Evolutionary conservation across 345 rosid species (phyloP).

Genomic region (Theobroma cacao): DNA sequence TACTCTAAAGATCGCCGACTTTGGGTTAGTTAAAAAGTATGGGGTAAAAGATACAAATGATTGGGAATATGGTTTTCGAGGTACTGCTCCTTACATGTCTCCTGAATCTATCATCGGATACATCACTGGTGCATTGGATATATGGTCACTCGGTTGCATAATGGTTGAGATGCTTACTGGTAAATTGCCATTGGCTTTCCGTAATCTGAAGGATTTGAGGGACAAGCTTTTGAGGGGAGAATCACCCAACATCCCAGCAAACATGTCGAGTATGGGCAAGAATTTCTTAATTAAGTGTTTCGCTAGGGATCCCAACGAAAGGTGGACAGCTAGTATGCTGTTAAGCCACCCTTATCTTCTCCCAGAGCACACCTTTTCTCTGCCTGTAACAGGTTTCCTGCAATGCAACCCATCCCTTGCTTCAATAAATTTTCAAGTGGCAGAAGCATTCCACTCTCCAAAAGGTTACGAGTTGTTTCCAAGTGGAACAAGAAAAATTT

Average conservation of each 20-base stretch:
- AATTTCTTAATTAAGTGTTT: not conserved
- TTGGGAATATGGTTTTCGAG: not conserved
- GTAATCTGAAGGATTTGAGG: no score
- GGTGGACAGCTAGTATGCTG: not conserved
- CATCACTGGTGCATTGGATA: not conserved
- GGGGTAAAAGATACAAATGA: no score
- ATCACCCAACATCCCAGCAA: not conserved
- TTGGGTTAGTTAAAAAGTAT: not conserved
- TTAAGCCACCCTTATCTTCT: not conserved
- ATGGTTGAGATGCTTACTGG: not conserved
- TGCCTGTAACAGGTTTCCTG: no score
- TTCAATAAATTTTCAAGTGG: no score
- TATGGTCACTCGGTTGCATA: not conserved
- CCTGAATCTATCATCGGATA: not conserved
- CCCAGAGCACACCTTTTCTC: no score
- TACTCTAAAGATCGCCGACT: not conserved
- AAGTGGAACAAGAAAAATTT: no score
- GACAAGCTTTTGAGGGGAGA: not conserved
- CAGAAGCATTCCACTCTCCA: no score
- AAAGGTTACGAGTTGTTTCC: no score
- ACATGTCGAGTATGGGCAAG: not conserved
- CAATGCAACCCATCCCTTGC: no score
- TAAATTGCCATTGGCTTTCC: not conserved
- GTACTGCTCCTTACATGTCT: not conserved
- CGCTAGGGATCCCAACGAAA: not conserved